Percentiles rank a stretch among this genome's conserved stretches.
Evolutionary conservation across 176 grass and related monocot genomes (phyloP).

Genomic region (Lolium rigidum): DNA sequence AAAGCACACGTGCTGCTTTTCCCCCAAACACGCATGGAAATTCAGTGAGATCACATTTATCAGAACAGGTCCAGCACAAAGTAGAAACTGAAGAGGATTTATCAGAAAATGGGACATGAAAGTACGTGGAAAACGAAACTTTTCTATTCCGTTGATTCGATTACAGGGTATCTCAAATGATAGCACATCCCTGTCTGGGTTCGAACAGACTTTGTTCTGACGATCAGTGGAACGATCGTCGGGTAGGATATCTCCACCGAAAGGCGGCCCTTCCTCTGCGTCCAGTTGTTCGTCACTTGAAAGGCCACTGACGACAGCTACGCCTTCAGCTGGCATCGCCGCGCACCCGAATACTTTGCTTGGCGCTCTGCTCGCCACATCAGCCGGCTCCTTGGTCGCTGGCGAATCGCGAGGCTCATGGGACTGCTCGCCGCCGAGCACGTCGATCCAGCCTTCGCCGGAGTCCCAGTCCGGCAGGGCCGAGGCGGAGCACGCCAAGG

Average conservation of each 20-base stretch:
- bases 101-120: not conserved
- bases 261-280: not conserved
- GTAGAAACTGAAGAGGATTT: not conserved
- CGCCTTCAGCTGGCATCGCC: conserved; percentile 32
- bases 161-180: not conserved
- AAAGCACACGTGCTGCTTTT: not conserved
- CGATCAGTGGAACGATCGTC: not conserved
- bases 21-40: too few relatives aligned
- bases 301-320: conserved; percentile 9
- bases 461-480: conserved; percentile 43
- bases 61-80: not conserved
- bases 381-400: not conserved
- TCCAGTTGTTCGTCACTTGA: conserved; percentile 8
- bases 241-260: not conserved
- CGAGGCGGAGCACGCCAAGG: conserved; percentile 21
- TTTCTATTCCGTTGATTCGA: conserved; percentile 24
- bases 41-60: not conserved
- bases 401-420: not conserved
- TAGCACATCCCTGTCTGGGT: not conserved
- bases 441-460: conserved; percentile 50
- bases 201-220: not conserved
- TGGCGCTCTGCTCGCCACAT: conserved; percentile 29
- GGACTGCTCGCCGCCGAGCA: not conserved
- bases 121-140: conserved; percentile 27
- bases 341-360: conserved; percentile 19